These are phyloP conservation scores for Phyllosticta ampelicida DNA, from an alignment of 2,329 filamentous ascomycete species.

Conservation along the genomic window DNA sequence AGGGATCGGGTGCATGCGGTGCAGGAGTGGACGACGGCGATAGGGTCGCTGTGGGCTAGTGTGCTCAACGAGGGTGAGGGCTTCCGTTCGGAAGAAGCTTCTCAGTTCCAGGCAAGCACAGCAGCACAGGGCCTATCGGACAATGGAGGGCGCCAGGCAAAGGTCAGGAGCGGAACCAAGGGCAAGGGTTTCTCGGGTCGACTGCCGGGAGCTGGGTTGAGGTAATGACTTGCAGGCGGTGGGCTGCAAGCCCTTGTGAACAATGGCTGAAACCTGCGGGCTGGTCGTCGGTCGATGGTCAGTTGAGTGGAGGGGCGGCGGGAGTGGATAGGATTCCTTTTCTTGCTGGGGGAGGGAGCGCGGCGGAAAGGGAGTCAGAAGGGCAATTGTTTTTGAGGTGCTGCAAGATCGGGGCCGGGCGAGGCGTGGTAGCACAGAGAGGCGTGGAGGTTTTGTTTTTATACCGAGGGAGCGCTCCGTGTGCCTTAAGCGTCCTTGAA, in stretches of 20 bases:
- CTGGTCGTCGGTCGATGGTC: background rate
- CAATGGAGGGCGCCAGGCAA: constrained; percentile 19
- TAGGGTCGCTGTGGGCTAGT: constrained; percentile 57
- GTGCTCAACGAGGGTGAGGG: constrained; percentile 72
- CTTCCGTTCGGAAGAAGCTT: constrained; percentile 42
- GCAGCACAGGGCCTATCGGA: constrained; percentile 12
- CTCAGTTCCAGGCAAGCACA: constrained; percentile 19
- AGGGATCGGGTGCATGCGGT: constrained; percentile 64
- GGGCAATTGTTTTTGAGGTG: constrained; percentile 4
- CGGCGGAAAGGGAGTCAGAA: too few species aligned
- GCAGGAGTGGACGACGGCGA: constrained; percentile 58
- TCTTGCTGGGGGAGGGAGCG: too few species aligned
- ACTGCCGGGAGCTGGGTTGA: constrained; percentile 24
- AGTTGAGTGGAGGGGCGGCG: too few species aligned
- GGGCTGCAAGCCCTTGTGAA: constrained; percentile 17
- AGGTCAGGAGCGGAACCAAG: constrained; percentile 22
- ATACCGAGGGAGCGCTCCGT: constrained; percentile 5
- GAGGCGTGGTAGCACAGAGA: constrained; percentile 1
- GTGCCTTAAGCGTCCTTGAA: constrained; percentile 2
- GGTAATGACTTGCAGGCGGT: constrained; percentile 30
- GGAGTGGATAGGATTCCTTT: too few species aligned
- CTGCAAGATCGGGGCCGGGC: constrained; percentile 7
- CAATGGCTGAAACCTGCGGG: constrained; percentile 11
- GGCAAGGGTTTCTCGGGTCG: constrained; percentile 29
- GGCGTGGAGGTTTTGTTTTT: constrained; percentile 2